Base-by-base conservation (phyloP, 345 rosid species). In the Trapa incisa region DNA sequence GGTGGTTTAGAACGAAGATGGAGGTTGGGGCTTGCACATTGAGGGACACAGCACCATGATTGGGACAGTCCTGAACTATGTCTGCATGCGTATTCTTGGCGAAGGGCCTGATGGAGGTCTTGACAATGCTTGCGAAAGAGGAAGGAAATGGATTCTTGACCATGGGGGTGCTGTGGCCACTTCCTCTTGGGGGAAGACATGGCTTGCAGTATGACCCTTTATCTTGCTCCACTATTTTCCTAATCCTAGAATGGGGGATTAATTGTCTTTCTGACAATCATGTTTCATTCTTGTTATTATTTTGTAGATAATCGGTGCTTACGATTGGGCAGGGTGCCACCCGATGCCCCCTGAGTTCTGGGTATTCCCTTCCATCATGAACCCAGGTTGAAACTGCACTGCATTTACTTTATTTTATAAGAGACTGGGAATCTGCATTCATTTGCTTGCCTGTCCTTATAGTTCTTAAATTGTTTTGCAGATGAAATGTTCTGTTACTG, bases 331-430 rank as follows among this genome's bases (percentile, higher is more conserved):
- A 38, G 90, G 90, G 58, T 35, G 72, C 67, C 83, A 86, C 67
- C 89, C 90, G 8, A 83, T 86, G 90, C 90, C 90, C 65, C 90
- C 90, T 0, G 90, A 86, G 75, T 83, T 86, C 68, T 86, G 87
- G 87, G 72, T 81, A 33, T 77, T 86, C 68, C 90, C 90, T 67
- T 75, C 86, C 2, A 80, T 68, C 70, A 69, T 85, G 78, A 84
- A 80, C 74, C 89, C 87, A 75, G 82, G 89, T 83, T 68, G 58
- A 33, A 54, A 35, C 38, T 41, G 33, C 37, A 35, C 37, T 42
- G 17, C 7, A 39, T 39, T 64, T 37, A 37, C 38, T 73, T 8
- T 37, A 33, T 45, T 37, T 3, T 41, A 2, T 5, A 33, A 5
- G 12, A 36, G 2, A 65, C 47, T 6, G 32, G 14, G 36, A 67